These are phyloP conservation scores for Diaporthe eres DNA, from an alignment of 2,329 filamentous ascomycete species.

Conservation along the genomic window DNA sequence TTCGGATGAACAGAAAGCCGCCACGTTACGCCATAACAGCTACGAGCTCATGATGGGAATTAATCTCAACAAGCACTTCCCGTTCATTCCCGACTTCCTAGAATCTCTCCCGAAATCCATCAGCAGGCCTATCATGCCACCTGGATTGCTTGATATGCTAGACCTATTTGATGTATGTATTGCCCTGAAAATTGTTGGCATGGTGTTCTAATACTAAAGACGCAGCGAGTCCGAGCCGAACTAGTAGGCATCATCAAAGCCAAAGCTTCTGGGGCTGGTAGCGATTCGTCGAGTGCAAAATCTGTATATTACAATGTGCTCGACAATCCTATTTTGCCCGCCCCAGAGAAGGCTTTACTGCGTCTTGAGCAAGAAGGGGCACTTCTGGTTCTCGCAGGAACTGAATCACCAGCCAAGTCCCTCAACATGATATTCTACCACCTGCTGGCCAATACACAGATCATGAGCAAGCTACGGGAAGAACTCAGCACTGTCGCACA, in stretches of 20 bases:
- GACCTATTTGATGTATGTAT: constrained; percentile 30
- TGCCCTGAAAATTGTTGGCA: constrained; percentile 7
- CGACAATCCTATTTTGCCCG: constrained; percentile 22
- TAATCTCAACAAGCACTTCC: constrained; percentile 32
- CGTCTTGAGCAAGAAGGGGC: constrained; percentile 31
- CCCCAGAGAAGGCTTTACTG: constrained; percentile 27
- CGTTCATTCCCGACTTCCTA: constrained; percentile 26
- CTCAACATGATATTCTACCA: constrained; percentile 34
- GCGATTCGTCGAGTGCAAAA: constrained; percentile 24
- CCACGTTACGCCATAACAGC: constrained; percentile 28
- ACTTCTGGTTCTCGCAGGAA: constrained; percentile 29
- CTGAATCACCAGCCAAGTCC: constrained; percentile 33
- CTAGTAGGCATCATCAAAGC: constrained; percentile 30
- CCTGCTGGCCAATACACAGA: constrained; percentile 29
- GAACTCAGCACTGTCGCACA: constrained; percentile 25
- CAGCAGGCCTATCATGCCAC: constrained; percentile 33
- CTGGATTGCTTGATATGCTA: constrained; percentile 32
- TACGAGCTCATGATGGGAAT: constrained; percentile 30
- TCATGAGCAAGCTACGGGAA: constrained; percentile 22
- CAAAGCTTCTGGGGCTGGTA: constrained; percentile 22
- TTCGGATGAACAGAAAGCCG: constrained; percentile 30
- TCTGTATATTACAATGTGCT: constrained; percentile 31
- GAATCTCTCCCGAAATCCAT: constrained; percentile 30
- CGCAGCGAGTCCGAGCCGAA: constrained; percentile 32
- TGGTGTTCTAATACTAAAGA: constrained; percentile 16